Conservation (phyloP, 768 basidiomycete species). For the Russula sp. region DNA sequence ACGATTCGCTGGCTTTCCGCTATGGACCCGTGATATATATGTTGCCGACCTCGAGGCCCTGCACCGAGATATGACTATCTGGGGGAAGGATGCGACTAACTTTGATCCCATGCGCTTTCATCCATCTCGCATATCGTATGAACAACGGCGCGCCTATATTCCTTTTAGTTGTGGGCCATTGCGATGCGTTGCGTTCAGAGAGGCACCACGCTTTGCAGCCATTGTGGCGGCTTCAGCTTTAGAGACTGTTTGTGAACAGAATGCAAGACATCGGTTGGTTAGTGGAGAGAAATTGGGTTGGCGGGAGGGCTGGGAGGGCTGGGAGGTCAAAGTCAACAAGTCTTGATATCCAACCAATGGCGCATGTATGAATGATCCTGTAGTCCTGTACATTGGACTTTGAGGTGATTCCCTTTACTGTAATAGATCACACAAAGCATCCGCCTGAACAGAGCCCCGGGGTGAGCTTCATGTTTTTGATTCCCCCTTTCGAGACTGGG, state of each 20-base stretch:
- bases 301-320: slow-evolving; percentile 43
- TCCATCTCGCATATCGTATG: slow-evolving; percentile 25
- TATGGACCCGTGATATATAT: slow-evolving; percentile 14
- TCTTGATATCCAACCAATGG: no score
- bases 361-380: no score
- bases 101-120: slow-evolving; percentile 45
- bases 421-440: no score
- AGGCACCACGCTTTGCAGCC: slow-evolving; percentile 49
- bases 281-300: slow-evolving; percentile 33
- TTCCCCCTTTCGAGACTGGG: no score
- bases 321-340: slow-evolving; percentile 26
- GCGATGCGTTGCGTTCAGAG: slow-evolving; percentile 42
- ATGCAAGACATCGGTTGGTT: slow-evolving; percentile 26
- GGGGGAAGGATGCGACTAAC: slow-evolving; percentile 32
- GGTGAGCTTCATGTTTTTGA: no score
- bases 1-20: slow-evolving; percentile 5
- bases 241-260: slow-evolving; percentile 31
- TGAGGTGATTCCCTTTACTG: no score
- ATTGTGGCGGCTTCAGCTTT: slow-evolving; percentile 42
- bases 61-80: slow-evolving; percentile 31
- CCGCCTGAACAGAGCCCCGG: no score
- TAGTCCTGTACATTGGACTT: no score
- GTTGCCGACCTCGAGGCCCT: slow-evolving; percentile 27
- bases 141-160: slow-evolving; percentile 27
- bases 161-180: slow-evolving; percentile 48